Evolutionary conservation across 345 rosid genomes (phyloP).

Genomic region (Gossypium thurberi): DNA sequence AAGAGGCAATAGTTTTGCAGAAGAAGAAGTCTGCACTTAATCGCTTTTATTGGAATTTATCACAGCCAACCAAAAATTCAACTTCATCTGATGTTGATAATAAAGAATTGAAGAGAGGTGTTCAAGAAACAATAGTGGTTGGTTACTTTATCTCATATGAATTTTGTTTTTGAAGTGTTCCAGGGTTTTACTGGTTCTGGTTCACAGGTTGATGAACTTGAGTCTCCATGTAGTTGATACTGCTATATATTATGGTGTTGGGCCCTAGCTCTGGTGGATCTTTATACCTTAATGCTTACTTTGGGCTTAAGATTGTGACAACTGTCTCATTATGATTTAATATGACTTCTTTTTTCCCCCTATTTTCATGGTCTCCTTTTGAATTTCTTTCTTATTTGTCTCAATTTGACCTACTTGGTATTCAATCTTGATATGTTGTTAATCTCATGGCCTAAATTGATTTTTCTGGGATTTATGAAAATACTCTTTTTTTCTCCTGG

Average conservation of each 20-base stretch:
- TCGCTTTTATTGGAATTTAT: slow-evolving; percentile 70
- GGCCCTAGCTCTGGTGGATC: background rate
- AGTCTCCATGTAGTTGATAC: background rate
- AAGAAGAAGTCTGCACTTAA: slow-evolving; percentile 74
- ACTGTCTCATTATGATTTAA: background rate
- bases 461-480: no score
- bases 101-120: slow-evolving; percentile 56
- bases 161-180: background rate
- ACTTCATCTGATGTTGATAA: slow-evolving; percentile 28
- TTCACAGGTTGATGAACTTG: background rate
- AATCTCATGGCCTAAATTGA: no score
- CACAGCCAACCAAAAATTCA: slow-evolving; percentile 39
- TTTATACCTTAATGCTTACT: background rate
- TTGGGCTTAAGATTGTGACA: background rate
- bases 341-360: background rate
- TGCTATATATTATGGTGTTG: background rate
- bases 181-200: background rate
- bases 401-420: no score
- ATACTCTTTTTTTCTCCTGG: background rate
- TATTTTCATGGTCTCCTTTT: background rate
- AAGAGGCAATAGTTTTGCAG: slow-evolving; percentile 68
- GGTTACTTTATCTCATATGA: slow-evolving; percentile 29
- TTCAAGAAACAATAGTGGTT: slow-evolving; percentile 64
- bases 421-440: no score
- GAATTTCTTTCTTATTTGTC: background rate